Evolutionary conservation across 1,284 basidiomycete genomes (phyloP).

Genomic region (Somion occarium): DNA sequence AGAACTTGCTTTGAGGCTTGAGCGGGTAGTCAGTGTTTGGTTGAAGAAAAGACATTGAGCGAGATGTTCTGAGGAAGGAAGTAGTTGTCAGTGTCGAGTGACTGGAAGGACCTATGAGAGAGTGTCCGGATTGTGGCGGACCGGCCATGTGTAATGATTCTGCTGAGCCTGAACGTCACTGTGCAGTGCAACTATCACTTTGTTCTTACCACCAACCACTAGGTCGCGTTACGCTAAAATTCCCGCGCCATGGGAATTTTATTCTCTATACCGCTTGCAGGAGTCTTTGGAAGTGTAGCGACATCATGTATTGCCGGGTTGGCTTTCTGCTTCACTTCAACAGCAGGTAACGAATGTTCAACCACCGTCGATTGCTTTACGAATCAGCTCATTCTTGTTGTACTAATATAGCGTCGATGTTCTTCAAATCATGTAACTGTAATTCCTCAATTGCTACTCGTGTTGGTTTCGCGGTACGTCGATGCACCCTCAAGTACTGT

Average conservation of each 20-base stretch:
- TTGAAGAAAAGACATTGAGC: too few species aligned
- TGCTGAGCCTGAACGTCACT: too few species aligned
- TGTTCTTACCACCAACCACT: neutral
- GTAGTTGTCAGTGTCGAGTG: too few species aligned
- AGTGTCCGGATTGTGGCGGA: neutral
- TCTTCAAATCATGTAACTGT: slow-evolving; percentile 99
- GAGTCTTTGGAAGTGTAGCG: slow-evolving; percentile 70
- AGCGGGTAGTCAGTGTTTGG: too few species aligned
- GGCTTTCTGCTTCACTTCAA: slow-evolving; percentile 80
- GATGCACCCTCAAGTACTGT: neutral
- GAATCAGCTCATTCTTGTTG: neutral
- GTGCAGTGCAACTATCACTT: too few species aligned
- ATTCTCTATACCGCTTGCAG: slow-evolving; percentile 84
- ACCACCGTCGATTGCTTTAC: neutral
- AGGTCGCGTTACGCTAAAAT: neutral
- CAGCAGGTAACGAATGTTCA: slow-evolving; percentile 53
- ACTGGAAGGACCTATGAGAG: too few species aligned
- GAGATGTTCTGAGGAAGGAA: too few species aligned
- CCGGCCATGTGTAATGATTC: neutral
- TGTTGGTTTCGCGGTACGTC: slow-evolving; percentile 87
- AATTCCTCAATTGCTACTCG: slow-evolving; percentile 98
- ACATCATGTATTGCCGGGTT: slow-evolving; percentile 79
- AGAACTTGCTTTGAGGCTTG: too few species aligned
- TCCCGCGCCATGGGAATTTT: slow-evolving; percentile 65
- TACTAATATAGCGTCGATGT: slow-evolving; percentile 72